phyloP scores from a whole-genome alignment of 441 rosid species.

The Syzygium malaccense region DNA sequence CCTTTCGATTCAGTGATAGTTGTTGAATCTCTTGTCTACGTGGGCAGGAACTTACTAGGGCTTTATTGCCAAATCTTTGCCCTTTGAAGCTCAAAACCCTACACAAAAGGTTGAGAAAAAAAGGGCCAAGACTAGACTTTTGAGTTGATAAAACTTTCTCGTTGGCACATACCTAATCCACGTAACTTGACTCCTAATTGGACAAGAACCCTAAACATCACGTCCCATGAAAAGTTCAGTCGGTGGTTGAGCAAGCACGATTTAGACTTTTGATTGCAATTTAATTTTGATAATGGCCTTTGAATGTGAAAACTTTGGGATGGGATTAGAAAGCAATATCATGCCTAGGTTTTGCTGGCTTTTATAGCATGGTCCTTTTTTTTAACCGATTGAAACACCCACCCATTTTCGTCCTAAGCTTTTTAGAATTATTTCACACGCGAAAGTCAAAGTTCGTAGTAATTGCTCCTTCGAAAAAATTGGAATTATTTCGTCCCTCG shows the following conservation, averaged over 20 bases:
- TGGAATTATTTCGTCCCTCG: neutral
- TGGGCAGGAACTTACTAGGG: neutral
- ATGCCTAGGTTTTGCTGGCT: neutral
- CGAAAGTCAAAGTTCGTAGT: neutral
- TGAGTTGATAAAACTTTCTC: neutral
- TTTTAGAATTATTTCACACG: neutral
- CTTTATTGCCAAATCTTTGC: neutral
- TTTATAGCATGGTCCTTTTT: neutral
- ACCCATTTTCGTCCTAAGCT: neutral
- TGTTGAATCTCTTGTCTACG: neutral
- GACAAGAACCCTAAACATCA: neutral
- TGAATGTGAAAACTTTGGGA: neutral
- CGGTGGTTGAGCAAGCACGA: neutral
- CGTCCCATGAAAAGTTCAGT: neutral
- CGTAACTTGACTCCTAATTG: neutral
- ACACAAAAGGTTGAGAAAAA: neutral
- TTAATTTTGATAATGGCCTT: neutral
- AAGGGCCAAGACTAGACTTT: neutral
- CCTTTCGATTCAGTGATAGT: neutral
- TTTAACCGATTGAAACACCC: neutral
- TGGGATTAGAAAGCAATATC: neutral
- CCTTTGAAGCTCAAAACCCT: neutral
- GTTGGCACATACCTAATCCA: neutral
- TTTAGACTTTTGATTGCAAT: neutral
- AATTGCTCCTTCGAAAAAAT: neutral